Conservation (phyloP, 164 flowering plant species). For the Euptelea pleiosperma region DNA sequence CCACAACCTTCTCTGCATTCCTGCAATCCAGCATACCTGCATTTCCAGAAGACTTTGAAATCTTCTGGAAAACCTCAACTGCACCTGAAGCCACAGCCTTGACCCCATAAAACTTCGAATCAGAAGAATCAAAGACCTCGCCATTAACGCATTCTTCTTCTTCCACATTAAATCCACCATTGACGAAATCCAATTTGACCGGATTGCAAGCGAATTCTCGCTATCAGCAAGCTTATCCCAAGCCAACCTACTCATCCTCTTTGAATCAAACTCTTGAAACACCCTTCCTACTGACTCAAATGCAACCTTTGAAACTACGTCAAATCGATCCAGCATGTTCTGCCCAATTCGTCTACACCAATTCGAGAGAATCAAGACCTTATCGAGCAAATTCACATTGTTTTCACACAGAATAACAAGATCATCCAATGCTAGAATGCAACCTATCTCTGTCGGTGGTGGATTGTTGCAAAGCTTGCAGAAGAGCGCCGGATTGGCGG, state of each 20-base stretch:
- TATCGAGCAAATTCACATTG: constrained; percentile 76
- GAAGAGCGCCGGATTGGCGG: constrained; percentile 90
- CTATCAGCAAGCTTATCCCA: constrained; percentile 96
- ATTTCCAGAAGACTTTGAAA: constrained; percentile 46
- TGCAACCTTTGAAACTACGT: constrained; percentile 81
- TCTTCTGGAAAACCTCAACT: constrained; percentile 61
- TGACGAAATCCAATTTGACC: constrained; percentile 84
- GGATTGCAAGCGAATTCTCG: constrained; percentile 84
- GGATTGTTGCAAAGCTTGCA: constrained; percentile 92
- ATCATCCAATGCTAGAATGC: constrained; percentile 87
- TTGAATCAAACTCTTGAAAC: constrained; percentile 84
- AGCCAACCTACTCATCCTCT: constrained; percentile 90
- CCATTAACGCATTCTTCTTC: constrained; percentile 74
- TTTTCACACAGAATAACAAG: constrained; percentile 81
- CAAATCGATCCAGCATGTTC: constrained; percentile 81
- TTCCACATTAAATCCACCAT: constrained; percentile 86
- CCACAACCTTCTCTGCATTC: constrained; percentile 83
- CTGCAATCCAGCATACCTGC: constrained; percentile 31
- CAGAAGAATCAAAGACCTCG: constrained; percentile 74
- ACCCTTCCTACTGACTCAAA: constrained; percentile 82
- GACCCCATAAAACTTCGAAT: constrained; percentile 77
- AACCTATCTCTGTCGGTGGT: constrained; percentile 96
- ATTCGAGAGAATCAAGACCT: constrained; percentile 57
- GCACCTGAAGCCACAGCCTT: constrained; percentile 89
- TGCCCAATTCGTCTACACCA: constrained; percentile 89